A percentile compares a stretch with the other conserved stretches of the same genome.
Evolutionary conservation across 2,329 filamentous ascomycete species (phyloP).

Genomic region (Colletotrichum lentis): DNA sequence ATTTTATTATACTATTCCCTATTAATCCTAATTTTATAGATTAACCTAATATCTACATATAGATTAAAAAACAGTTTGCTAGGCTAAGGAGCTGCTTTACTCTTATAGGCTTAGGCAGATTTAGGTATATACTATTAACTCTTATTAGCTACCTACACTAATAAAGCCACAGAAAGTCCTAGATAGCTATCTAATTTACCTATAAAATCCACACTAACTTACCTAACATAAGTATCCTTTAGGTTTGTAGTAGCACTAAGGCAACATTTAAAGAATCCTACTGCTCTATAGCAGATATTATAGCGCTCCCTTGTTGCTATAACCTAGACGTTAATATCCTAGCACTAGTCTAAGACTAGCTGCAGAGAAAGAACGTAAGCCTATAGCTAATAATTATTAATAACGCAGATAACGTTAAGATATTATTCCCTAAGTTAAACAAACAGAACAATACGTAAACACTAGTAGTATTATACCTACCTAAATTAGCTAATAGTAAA

Average conservation of each 20-base stretch:
- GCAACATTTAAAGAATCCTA: slow-evolving; percentile 36
- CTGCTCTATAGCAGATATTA: slow-evolving; percentile 24
- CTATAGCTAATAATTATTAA: slow-evolving; percentile 40
- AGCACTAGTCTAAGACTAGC: slow-evolving; percentile 36
- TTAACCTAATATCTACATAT: slow-evolving; percentile 25
- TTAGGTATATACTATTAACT: slow-evolving; percentile 23
- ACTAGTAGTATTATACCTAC: slow-evolving; percentile 36
- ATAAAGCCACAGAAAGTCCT: slow-evolving; percentile 36
- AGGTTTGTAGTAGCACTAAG: slow-evolving; percentile 26
- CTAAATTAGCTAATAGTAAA: slow-evolving; percentile 32
- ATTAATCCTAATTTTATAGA: slow-evolving; percentile 34
- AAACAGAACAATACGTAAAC: not conserved
- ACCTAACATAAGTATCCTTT: slow-evolving; percentile 35
- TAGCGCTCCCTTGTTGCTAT: slow-evolving; percentile 29
- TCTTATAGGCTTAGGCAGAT: slow-evolving; percentile 36
- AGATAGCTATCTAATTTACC: slow-evolving; percentile 38
- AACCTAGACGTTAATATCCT: slow-evolving; percentile 29
- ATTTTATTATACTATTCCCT: slow-evolving; percentile 30
- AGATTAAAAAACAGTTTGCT: slow-evolving; percentile 28
- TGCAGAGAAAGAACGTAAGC: slow-evolving; percentile 35
- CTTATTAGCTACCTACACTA: not conserved
- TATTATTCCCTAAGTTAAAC: slow-evolving; percentile 4
- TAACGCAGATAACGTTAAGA: slow-evolving; percentile 37
- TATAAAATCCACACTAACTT: slow-evolving; percentile 11
- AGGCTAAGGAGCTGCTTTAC: slow-evolving; percentile 9